Percentiles rank a stretch among this genome's conserved stretches.
Conservation (phyloP, 2,329 filamentous ascomycete species). For the Cryphonectria nitschkei region DNA sequence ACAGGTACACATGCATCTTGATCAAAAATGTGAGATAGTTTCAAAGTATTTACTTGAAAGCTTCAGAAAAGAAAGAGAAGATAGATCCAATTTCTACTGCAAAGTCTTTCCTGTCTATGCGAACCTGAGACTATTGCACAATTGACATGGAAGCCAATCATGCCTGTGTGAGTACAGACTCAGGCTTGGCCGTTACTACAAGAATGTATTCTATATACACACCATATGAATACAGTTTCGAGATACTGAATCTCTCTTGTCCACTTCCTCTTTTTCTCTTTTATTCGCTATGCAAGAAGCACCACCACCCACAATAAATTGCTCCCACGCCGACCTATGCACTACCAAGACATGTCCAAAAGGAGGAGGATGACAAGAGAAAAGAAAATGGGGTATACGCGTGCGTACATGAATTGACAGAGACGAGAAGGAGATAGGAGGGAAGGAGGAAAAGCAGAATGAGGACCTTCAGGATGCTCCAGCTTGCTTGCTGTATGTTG, state of each 20-base stretch:
- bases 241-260: constrained; percentile 16
- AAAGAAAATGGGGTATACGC: constrained; percentile 25
- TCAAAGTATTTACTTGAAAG: not conserved
- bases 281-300: not conserved
- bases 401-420: constrained; percentile 29
- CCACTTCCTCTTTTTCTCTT: not conserved
- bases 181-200: not conserved
- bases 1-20: too few relatives aligned
- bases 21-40: too few relatives aligned
- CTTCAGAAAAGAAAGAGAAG: not conserved
- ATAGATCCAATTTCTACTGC: not conserved
- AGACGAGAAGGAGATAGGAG: not conserved
- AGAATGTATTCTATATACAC: not conserved
- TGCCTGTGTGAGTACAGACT: not conserved
- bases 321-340: not conserved
- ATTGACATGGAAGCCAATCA: not conserved
- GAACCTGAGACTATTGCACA: not conserved
- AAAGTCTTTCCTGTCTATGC: not conserved
- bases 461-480: not conserved
- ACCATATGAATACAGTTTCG: constrained; percentile 2
- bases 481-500: not conserved
- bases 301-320: not conserved
- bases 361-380: not conserved
- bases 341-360: not conserved
- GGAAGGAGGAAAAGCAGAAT: not conserved